Conservation (phyloP, 306 rosid species). For the Dalbergia cochinchinensis region DNA sequence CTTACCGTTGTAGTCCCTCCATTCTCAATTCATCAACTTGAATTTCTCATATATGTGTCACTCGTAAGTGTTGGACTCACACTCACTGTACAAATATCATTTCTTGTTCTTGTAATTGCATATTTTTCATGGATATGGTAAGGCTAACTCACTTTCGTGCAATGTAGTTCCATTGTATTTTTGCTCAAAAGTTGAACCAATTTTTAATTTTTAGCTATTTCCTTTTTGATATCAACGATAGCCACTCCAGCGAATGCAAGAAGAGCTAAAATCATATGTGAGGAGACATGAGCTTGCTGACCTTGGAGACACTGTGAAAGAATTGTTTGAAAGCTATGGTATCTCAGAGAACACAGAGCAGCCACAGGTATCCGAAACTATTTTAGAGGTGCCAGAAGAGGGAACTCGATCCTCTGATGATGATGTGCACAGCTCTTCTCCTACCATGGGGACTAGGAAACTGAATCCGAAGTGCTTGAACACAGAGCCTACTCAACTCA, state of each 20-base stretch:
- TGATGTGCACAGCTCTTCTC: constrained; percentile 61
- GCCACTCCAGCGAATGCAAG: constrained; percentile 75
- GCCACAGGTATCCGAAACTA: constrained; percentile 63
- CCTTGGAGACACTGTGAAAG: constrained; percentile 61
- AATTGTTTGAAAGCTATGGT: constrained; percentile 62
- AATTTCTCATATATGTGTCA: no score
- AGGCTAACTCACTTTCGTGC: not conserved
- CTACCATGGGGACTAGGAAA: constrained; percentile 55
- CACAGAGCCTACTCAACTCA: constrained; percentile 53
- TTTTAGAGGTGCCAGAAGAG: constrained; percentile 70
- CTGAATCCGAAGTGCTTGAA: constrained; percentile 65
- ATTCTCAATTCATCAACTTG: no score
- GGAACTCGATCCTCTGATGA: constrained; percentile 78
- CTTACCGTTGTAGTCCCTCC: no score
- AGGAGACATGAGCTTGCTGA: constrained; percentile 63
- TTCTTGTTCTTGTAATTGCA: no score
- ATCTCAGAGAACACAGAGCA: constrained; percentile 57
- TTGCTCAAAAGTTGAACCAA: not conserved
- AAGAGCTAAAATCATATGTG: constrained; percentile 69
- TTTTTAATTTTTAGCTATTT: no score
- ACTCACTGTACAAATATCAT: no score
- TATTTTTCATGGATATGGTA: not conserved
- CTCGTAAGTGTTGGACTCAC: no score
- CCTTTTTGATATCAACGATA: constrained; percentile 25
- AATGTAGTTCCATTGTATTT: not conserved